Evolutionary conservation across 768 basidiomycete species (phyloP), one percentile per base, ranked within the genome.

Genomic region (Lactarius quietus): DNA sequence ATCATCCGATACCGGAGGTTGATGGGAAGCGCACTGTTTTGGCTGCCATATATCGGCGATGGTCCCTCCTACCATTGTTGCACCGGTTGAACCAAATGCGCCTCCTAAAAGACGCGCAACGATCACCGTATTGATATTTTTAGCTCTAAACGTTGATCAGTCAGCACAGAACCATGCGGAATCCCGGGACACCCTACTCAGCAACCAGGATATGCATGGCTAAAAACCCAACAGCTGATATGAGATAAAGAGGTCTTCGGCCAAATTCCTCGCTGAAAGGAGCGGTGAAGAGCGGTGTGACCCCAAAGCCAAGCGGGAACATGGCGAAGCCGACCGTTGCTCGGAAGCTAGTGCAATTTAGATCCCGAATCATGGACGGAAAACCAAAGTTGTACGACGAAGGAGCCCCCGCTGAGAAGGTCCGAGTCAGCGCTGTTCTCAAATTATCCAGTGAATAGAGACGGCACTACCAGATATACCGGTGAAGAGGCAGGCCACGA

Each of bases 221-320:
- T 29, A 80, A 69, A 69, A 86, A 86, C 12, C 82, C 79, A 31
- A 82, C 69, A 14, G 74, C 74, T 1, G 85, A 85, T 36, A 74
- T 76, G 20, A 86, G 71, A 67, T 88, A 89, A 1, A 90, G 65
- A 1, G 83, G 85, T 57, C 82, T 82, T 48, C 88, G 75, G 15
- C 88, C 89, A 63, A 89, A 85, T 70, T 90, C 89, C 70, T 90
- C 89, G 71, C 87, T 88, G 67, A 89, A 82, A 0, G 88, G 82
- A 20, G 88, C 85, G 0, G 87, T 83, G 20, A 90, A 74, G 4
- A 90, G 83, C 0, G 89, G 88, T 18, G 85, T 75, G 26, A 88
- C 41, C 18, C 79, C 85, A 67, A 89, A 89, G 2, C 86, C 87
- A 8, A 90, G 71, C 0, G 83, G 76, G 73, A 80, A 90, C 33